phyloP scores from a whole-genome alignment of 106 monocot genomes.

The Dendrobium chrysotoxum region DNA sequence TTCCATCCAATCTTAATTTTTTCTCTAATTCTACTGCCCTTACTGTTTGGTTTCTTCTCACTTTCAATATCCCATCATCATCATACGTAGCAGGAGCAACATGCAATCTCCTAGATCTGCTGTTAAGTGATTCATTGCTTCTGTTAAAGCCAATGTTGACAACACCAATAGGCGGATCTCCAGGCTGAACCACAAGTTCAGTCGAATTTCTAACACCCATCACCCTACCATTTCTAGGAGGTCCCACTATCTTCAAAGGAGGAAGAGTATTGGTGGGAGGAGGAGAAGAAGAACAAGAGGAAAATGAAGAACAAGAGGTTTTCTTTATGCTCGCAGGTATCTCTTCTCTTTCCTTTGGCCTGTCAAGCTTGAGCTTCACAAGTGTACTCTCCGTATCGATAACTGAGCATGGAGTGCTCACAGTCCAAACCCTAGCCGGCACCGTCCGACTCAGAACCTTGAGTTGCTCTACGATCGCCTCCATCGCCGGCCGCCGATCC shows the following conservation, averaged over 20 bases:
- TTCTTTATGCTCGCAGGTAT: conserved; percentile 6
- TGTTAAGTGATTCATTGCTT: conserved; percentile 15
- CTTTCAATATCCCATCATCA: background rate
- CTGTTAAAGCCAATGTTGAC: background rate
- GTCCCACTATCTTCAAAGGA: conserved; percentile 19
- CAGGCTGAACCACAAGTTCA: conserved; percentile 6
- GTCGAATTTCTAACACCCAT: conserved; percentile 37
- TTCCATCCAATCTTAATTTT: conserved; percentile 8
- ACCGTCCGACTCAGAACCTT: conserved; percentile 40
- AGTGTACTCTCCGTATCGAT: conserved; percentile 43
- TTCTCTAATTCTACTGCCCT: conserved; percentile 7
- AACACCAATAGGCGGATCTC: conserved; percentile 11
- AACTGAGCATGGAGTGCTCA: conserved; percentile 61
- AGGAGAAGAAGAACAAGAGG: background rate
- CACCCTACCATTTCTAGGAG: conserved; percentile 23
- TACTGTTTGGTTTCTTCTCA: conserved; percentile 21
- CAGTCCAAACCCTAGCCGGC: conserved; percentile 46
- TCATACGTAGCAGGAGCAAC: conserved; percentile 6
- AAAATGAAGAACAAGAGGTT: background rate
- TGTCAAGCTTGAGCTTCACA: background rate
- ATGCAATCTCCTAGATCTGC: conserved; percentile 21
- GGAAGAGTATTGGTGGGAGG: background rate
- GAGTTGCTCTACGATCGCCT: conserved; percentile 61
- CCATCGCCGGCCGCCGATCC: conserved; percentile 80
- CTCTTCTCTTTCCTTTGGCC: conserved; percentile 8